Conservation (phyloP, 495 filamentous ascomycete species). For the Halenospora varia region DNA sequence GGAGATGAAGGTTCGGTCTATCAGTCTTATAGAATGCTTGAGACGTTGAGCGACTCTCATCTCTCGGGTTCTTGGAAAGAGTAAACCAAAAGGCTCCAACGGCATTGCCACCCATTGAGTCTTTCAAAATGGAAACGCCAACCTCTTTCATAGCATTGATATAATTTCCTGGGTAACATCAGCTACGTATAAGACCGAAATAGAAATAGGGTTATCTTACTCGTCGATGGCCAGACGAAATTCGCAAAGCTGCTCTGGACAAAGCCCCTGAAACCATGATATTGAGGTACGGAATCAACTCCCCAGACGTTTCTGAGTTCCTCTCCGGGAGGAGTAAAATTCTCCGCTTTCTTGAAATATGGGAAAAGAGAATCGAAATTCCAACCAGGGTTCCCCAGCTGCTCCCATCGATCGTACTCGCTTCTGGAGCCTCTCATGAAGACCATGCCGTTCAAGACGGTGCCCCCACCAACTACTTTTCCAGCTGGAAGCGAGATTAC, state of each 20-base stretch:
- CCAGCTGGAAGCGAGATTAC: slow-evolving; percentile 34
- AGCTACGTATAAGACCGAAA: not conserved
- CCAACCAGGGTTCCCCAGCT: slow-evolving; percentile 47
- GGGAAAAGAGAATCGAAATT: slow-evolving; percentile 19
- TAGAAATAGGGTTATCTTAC: too few relatives aligned
- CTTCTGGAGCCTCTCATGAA: slow-evolving; percentile 37
- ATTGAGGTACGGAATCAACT: not conserved
- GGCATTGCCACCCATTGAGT: slow-evolving; percentile 5
- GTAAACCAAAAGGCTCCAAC: not conserved
- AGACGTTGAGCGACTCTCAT: not conserved
- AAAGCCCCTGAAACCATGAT: slow-evolving; percentile 2
- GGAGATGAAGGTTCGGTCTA: slow-evolving; percentile 5
- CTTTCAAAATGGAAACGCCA: not conserved
- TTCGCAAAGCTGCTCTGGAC: slow-evolving; percentile 2
- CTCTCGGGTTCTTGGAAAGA: not conserved
- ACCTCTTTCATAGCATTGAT: slow-evolving; percentile 2
- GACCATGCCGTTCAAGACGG: slow-evolving; percentile 42
- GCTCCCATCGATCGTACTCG: slow-evolving; percentile 57
- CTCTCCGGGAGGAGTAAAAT: slow-evolving; percentile 23
- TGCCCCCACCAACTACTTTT: slow-evolving; percentile 43
- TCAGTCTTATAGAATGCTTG: not conserved
- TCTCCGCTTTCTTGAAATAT: slow-evolving; percentile 27
- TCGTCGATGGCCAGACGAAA: slow-evolving; percentile 5
- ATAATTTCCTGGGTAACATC: not conserved
- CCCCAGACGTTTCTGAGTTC: slow-evolving; percentile 4